Conservation (phyloP, 1,284 basidiomycete species). For the Cutaneotrichosporon arboriforme region DNA sequence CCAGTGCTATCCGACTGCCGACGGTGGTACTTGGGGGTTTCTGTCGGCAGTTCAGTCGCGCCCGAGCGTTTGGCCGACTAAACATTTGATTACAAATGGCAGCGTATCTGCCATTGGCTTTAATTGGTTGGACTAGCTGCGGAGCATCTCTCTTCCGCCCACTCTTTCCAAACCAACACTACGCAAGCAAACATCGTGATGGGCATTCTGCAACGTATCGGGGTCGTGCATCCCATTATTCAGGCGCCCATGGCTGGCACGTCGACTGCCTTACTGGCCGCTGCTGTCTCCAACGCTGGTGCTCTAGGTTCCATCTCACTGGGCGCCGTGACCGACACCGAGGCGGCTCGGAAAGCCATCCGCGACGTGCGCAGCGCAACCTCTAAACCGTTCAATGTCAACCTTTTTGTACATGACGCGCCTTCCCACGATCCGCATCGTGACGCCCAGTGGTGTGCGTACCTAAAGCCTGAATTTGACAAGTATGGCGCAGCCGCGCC, state of each 20-base stretch:
- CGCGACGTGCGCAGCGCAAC: conserved; percentile 21
- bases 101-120: too few species aligned
- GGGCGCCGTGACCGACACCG: conserved; percentile 20
- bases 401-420: conserved; percentile 30
- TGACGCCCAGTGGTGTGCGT: conserved; percentile 23
- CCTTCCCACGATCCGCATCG: conserved; percentile 4
- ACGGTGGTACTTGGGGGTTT: too few species aligned
- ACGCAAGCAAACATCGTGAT: not conserved
- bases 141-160: too few species aligned
- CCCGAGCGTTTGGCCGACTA: too few species aligned
- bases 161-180: too few species aligned
- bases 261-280: conserved; percentile 35
- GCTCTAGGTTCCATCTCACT: conserved; percentile 39
- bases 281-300: conserved; percentile 39
- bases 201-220: conserved; percentile 16
- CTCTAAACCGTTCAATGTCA: conserved; percentile 33
- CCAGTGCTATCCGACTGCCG: too few species aligned
- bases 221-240: conserved; percentile 32
- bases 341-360: conserved; percentile 22
- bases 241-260: conserved; percentile 43
- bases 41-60: too few species aligned
- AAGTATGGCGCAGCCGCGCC: conserved; percentile 23
- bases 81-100: too few species aligned
- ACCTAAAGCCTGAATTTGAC: conserved; percentile 22
- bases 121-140: too few species aligned